Conservation (phyloP, 176 grass and related monocot genomes). For the Chloris gayana region DNA sequence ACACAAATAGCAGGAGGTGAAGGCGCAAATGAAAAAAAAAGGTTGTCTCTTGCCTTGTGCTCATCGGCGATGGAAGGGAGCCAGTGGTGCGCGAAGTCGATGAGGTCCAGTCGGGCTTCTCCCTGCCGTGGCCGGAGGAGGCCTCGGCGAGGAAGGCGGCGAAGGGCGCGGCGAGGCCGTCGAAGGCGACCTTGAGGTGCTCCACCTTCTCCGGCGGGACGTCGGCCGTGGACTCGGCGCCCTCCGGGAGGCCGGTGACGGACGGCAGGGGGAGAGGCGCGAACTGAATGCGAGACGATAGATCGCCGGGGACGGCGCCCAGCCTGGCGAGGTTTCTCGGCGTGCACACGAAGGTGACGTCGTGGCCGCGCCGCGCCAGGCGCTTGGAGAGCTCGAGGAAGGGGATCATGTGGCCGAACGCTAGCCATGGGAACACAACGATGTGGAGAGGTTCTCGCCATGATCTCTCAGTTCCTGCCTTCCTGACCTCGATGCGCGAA, state of each 20-base stretch:
- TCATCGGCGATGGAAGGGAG: conserved; percentile 28
- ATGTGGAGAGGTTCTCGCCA: no score
- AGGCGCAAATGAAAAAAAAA: no score
- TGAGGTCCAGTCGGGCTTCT: conserved; percentile 42
- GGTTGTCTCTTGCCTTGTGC: background rate
- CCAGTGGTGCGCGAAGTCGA: conserved; percentile 56
- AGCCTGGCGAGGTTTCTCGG: no score
- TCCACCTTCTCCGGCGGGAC: background rate
- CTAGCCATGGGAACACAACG: no score
- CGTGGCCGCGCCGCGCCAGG: no score
- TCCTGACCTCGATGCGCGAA: no score
- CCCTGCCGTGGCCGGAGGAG: background rate
- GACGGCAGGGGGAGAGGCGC: background rate
- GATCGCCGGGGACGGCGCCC: background rate
- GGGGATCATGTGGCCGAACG: no score
- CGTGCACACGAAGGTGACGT: no score
- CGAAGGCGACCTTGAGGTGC: no score
- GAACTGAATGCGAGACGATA: background rate
- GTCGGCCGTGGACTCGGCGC: conserved; percentile 1
- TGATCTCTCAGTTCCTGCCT: no score
- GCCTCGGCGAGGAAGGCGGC: background rate
- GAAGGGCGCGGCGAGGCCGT: background rate
- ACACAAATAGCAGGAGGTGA: no score
- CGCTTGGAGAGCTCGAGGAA: no score
- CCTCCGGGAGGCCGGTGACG: background rate